Conservation (phyloP, 2,329 filamentous ascomycete genomes). For the Stachybotrys chartarum region DNA sequence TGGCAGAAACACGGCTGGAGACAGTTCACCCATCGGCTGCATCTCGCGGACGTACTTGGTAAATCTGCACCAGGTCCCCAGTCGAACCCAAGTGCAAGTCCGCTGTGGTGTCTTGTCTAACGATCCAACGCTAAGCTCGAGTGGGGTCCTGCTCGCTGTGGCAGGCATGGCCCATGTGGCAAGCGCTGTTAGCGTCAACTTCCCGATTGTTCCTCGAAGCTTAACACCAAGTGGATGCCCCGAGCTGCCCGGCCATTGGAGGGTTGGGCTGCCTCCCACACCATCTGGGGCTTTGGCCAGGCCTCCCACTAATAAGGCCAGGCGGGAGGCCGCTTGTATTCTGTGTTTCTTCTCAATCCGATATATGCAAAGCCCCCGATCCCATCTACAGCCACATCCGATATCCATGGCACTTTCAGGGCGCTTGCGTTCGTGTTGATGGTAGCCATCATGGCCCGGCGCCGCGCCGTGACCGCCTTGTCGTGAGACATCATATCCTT, state of each 20-base stretch:
- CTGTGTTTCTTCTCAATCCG: not conserved
- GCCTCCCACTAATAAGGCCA: not conserved
- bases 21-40: no score
- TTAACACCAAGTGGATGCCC: not conserved
- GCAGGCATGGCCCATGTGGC: not conserved
- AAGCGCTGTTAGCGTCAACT: not conserved
- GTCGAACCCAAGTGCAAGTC: no score
- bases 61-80: not conserved
- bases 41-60: not conserved
- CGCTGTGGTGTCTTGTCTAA: not conserved
- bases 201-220: not conserved
- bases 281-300: not conserved
- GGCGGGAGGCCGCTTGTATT: not conserved
- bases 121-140: not conserved
- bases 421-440: not conserved
- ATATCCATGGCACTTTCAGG: not conserved
- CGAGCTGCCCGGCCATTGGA: not conserved
- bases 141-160: not conserved
- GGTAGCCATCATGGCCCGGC: not conserved
- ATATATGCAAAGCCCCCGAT: not conserved
- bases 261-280: not conserved
- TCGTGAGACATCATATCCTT: not conserved
- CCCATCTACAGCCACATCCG: not conserved
- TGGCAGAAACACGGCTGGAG: no score
- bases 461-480: not conserved